Evolutionary conservation across 768 basidiomycete species (phyloP).

Genomic region (Multifurca ochricompacta): DNA sequence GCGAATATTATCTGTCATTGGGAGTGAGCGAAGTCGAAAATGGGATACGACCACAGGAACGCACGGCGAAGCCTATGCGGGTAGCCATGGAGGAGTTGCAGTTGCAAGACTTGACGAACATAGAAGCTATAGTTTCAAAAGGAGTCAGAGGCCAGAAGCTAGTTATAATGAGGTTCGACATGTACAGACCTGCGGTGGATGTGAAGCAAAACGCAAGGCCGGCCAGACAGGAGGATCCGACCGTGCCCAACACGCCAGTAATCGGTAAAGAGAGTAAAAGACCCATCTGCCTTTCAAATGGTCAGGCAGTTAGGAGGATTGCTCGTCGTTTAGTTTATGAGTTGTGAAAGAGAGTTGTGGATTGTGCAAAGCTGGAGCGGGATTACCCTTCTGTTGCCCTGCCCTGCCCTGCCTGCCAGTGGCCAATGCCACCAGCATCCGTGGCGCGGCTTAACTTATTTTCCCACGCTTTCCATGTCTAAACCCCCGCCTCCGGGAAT

Average conservation of each 20-base stretch:
- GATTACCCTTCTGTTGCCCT: no score
- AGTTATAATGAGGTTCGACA: not conserved
- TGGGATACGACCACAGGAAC: slow-evolving; percentile 23
- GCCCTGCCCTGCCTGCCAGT: no score
- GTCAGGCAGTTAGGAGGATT: not conserved
- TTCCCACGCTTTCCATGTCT: slow-evolving; percentile 10
- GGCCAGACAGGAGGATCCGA: slow-evolving; percentile 78
- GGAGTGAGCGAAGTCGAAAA: not conserved
- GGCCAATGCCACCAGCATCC: no score
- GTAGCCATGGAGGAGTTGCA: slow-evolving; percentile 99
- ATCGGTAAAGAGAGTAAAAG: slow-evolving; percentile 66
- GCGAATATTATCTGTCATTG: slow-evolving; percentile 78
- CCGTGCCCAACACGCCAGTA: slow-evolving; percentile 54
- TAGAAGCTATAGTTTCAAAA: slow-evolving; percentile 55
- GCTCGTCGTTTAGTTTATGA: no score
- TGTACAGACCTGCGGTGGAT: slow-evolving; percentile 63
- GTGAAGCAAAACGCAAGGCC: slow-evolving; percentile 82
- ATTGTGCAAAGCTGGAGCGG: no score
- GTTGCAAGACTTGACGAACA: slow-evolving; percentile 98
- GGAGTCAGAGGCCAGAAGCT: slow-evolving; percentile 8
- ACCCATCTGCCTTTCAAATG: slow-evolving; percentile 46
- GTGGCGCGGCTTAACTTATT: not conserved
- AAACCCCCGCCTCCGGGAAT: slow-evolving; percentile 55
- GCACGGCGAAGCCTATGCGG: slow-evolving; percentile 87
- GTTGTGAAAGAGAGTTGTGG: no score